Conservation (phyloP, 1,284 basidiomycete species). For the Rhodotorula mucilaginosa region DNA sequence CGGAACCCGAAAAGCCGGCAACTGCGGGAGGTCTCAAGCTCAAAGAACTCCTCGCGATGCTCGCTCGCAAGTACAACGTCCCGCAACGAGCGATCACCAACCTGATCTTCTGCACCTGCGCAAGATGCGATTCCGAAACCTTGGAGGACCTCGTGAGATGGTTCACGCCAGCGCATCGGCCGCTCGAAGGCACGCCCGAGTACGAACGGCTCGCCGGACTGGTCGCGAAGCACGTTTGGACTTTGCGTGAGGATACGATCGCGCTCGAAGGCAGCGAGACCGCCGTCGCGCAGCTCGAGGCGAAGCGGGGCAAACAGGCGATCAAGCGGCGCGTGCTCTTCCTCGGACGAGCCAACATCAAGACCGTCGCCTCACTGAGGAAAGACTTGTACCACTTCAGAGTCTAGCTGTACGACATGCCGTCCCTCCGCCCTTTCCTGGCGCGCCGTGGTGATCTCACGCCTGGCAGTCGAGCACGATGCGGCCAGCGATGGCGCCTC, state of each 20-base stretch:
- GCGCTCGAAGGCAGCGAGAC: slow-evolving; percentile 16
- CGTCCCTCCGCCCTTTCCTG: neutral
- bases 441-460: neutral
- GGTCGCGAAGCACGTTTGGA: slow-evolving; percentile 4
- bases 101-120: slow-evolving; percentile 9
- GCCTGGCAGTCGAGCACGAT: slow-evolving; percentile 55
- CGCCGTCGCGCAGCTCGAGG: neutral
- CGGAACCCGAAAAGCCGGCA: neutral
- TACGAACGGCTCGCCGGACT: neutral
- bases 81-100: neutral
- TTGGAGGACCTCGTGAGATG: neutral
- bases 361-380: neutral
- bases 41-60: neutral
- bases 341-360: neutral
- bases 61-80: neutral
- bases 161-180: neutral
- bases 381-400: neutral
- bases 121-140: neutral
- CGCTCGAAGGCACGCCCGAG: neutral
- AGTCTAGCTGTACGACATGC: too few relatives aligned
- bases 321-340: slow-evolving; percentile 1
- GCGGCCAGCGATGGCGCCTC: slow-evolving; percentile 62
- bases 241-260: slow-evolving; percentile 7
- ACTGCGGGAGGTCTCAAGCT: neutral
- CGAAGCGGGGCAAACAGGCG: neutral